A percentile compares a stretch with the other conserved stretches of the same genome.
Conservation (phyloP, 305 asterid species). For the Fraxinus sp. region DNA sequence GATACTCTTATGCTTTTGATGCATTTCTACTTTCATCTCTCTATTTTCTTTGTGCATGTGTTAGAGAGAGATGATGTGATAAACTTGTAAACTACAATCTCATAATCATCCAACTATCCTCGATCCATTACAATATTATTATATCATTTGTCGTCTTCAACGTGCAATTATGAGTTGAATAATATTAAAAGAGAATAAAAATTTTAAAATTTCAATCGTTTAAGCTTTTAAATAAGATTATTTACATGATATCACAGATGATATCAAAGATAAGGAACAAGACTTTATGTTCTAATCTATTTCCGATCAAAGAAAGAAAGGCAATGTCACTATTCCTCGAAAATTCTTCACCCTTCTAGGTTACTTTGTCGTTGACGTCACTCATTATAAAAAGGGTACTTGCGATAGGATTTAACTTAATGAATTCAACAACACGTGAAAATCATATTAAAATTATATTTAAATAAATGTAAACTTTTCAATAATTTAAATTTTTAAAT, state of each 20-base stretch:
- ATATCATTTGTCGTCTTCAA: background rate
- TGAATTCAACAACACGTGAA: background rate
- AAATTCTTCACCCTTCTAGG: background rate
- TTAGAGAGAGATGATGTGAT: background rate
- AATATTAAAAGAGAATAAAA: background rate
- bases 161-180: background rate
- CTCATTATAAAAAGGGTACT: background rate
- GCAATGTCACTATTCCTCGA: background rate
- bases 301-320: background rate
- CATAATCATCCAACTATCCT: background rate
- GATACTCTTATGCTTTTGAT: slow-evolving; percentile 29
- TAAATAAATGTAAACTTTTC: background rate
- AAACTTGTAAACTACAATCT: background rate
- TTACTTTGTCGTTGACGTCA: background rate
- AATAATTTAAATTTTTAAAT: background rate
- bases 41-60: background rate
- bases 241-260: background rate
- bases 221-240: background rate
- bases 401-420: background rate
- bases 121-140: background rate
- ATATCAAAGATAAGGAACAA: background rate
- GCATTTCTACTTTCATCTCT: slow-evolving; percentile 18
- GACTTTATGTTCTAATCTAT: background rate
- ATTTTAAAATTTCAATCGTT: background rate
- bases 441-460: background rate